A percentile compares a stretch with the other conserved stretches of the same genome.
Conservation (phyloP, 2,329 filamentous ascomycete species). For the Ophiocordyceps australis region DNA sequence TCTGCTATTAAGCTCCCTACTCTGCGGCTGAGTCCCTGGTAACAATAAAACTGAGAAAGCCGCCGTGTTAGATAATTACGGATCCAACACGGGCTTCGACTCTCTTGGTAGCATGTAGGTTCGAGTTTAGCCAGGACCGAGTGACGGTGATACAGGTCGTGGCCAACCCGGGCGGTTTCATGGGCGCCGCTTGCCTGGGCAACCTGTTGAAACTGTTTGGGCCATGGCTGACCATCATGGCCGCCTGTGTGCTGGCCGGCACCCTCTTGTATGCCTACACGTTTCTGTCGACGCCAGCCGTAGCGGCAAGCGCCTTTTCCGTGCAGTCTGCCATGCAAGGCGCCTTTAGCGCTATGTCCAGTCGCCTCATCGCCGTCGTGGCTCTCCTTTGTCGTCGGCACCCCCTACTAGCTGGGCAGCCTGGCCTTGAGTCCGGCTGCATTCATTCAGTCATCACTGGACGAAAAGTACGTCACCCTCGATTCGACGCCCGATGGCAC, state of each 20-base stretch:
- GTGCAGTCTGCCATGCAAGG: slow-evolving; percentile 1
- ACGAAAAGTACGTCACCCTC: slow-evolving; percentile 1
- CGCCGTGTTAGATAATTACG: too few relatives aligned
- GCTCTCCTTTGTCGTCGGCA: slow-evolving; percentile 1
- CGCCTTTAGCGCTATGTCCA: slow-evolving; percentile 1
- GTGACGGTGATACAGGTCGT: slow-evolving; percentile 1
- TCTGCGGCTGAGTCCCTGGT: too few relatives aligned
- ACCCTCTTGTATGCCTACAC: slow-evolving; percentile 1
- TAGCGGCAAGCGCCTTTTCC: slow-evolving; percentile 1
- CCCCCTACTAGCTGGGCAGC: slow-evolving; percentile 1
- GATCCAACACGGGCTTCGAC: slow-evolving; percentile 1
- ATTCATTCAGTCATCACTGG: slow-evolving; percentile 1
- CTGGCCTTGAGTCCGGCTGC: slow-evolving; percentile 1
- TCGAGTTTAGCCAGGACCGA: not conserved
- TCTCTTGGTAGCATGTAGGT: not conserved
- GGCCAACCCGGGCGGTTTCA: slow-evolving; percentile 1
- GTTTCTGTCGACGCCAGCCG: slow-evolving; percentile 1
- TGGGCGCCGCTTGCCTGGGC: slow-evolving; percentile 1
- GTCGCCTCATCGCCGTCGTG: slow-evolving; percentile 1
- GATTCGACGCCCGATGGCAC: not conserved
- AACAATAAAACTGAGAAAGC: too few relatives aligned
- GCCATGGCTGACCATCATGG: slow-evolving; percentile 1
- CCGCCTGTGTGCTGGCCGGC: slow-evolving; percentile 1
- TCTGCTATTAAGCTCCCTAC: too few relatives aligned
- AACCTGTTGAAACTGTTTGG: slow-evolving; percentile 1